Conservation (phyloP, 495 filamentous ascomycete genomes). For the Talaromyces stipitatus region DNA sequence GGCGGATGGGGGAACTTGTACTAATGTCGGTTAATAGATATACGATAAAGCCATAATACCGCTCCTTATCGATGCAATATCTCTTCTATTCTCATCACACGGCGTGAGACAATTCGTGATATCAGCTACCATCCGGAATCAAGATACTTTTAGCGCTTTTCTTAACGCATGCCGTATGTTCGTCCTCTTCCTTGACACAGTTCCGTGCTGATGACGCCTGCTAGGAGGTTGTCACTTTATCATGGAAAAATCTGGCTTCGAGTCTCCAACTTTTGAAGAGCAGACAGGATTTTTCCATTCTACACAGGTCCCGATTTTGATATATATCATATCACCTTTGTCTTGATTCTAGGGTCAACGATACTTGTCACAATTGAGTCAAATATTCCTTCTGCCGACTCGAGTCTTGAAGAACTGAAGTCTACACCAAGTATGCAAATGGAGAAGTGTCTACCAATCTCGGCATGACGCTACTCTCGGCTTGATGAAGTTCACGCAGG, state of each 20-base stretch:
- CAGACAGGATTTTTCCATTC: constrained; percentile 54
- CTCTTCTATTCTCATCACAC: constrained; percentile 45
- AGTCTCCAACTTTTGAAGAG: constrained; percentile 32
- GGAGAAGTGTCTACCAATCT: no score
- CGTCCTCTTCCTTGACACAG: not conserved
- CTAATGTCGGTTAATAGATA: constrained; percentile 34
- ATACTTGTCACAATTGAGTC: no score
- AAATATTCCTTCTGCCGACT: no score
- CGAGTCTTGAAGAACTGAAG: no score
- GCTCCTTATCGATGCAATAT: constrained; percentile 47
- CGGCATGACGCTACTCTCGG: no score
- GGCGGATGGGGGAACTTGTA: not conserved
- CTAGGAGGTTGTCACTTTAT: not conserved
- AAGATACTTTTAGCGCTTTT: constrained; percentile 54
- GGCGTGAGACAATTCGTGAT: constrained; percentile 43
- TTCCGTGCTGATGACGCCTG: not conserved
- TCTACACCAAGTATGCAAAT: no score
- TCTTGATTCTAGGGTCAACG: not conserved
- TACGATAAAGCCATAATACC: constrained; percentile 56
- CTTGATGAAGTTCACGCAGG: no score
- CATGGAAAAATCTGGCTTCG: constrained; percentile 1
- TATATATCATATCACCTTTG: constrained; percentile 23
- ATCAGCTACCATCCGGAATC: constrained; percentile 54
- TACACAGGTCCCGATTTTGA: constrained; percentile 41
- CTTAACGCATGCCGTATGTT: constrained; percentile 47